Base-by-base conservation (phyloP, 352 stramenopile genomes). In the Globisporangium barbulae region DNA sequence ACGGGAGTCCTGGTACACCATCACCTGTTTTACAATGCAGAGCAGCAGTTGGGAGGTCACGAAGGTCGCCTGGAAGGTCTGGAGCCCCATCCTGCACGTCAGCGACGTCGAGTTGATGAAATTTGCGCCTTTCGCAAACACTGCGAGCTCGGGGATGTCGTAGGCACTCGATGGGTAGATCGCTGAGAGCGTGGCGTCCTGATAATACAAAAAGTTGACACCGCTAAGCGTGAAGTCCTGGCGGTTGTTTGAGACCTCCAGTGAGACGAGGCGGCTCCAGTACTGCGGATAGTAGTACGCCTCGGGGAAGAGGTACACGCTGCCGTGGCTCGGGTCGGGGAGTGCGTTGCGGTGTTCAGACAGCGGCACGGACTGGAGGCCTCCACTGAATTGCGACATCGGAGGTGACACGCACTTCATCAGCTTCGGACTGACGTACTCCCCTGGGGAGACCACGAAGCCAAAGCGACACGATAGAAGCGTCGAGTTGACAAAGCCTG, bases 211-310 rank as follows among this genome's bases (percentile, higher is more conserved):
- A 57, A 96, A 99, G 28, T 88, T 88, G 15, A 97, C 80, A 0
- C 94, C 94, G 37, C 70, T 93, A 50, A 93, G 71, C 10, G 94
- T 97, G 60, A 95, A 99, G 60, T 99, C 96, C 67, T 98, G 91
- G 13, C 90, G 88, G 67, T 99, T 99, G 65, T 97, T 98, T 22
- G 90, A 97, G 0, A 98, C 83, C 63, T 99, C 96, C 2, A 99
- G 69, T 0, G 81, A 79, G 5, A 98, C 90, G 9, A 98, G 65
- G n/a, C 89, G 87, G 5, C 76, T 83, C 10, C 83, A 74, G 61
- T 96, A 96, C 58, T 95, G 80, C 1, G 94, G 94, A 63, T 97
- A 98, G 56, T 90, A 85, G 53, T 97, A 83, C 0, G 81, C 75
- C 5, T 73, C 68, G 3, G 89, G 88, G 53, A 97, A 97, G 13